Conservation (phyloP, 164 flowering plant genomes). For the grape (Vitis vinifera) region DNA sequence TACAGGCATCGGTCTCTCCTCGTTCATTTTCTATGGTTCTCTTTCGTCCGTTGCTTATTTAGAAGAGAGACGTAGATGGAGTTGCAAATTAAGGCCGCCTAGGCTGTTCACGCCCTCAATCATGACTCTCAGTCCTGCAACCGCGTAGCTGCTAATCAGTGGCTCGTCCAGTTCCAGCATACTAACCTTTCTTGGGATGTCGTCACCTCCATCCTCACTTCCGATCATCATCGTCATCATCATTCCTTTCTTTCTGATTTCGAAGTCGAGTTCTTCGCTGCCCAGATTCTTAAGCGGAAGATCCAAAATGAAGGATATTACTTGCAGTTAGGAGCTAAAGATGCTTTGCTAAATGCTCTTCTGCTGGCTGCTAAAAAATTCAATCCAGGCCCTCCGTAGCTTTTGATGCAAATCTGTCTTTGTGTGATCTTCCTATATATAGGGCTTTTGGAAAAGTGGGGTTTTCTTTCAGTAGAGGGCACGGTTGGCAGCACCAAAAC, state of each 20-base stretch:
- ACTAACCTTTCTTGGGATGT: conserved; percentile 88
- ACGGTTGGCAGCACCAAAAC: too few species aligned
- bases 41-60: not conserved
- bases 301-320: conserved; percentile 81
- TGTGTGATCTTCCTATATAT: too few species aligned
- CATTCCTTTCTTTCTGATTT: conserved; percentile 33
- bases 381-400: conserved; percentile 80
- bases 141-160: conserved; percentile 94
- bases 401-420: too few species aligned
- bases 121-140: conserved; percentile 83
- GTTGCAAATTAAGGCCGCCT: conserved; percentile 67
- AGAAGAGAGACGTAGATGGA: conserved; percentile 38
- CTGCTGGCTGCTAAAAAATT: conserved; percentile 80
- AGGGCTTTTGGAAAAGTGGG: too few species aligned
- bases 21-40: not conserved
- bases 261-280: conserved; percentile 91
- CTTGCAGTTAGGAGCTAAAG: conserved; percentile 72
- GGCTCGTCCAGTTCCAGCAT: conserved; percentile 95
- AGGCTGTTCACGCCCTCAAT: conserved; percentile 84
- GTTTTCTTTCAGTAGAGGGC: too few species aligned
- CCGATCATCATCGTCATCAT: conserved; percentile 26
- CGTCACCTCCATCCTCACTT: conserved; percentile 76
- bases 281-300: conserved; percentile 94
- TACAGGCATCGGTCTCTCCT: not conserved
- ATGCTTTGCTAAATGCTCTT: conserved; percentile 78